Conservation (phyloP, 768 basidiomycete species). For the Lactarius indigo region DNA sequence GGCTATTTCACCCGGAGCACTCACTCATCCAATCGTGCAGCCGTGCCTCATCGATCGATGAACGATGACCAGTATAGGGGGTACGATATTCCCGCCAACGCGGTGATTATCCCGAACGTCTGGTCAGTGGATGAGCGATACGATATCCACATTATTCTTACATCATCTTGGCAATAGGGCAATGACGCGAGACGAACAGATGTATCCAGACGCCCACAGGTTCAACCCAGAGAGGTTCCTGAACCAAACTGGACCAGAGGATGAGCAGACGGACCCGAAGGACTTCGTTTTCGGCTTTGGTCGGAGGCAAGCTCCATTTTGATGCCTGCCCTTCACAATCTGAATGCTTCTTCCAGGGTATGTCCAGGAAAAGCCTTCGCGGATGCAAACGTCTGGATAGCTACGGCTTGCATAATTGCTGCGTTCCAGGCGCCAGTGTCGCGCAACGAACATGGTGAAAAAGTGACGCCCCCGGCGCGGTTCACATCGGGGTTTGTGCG, state of each 20-base stretch:
- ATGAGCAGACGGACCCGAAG: constrained; percentile 18
- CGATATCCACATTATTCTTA: background rate
- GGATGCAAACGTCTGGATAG: constrained; percentile 25
- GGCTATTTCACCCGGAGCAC: background rate
- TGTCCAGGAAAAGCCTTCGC: constrained; percentile 26
- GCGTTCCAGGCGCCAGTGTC: constrained; percentile 19
- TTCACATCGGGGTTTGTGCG: constrained; percentile 26
- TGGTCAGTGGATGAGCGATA: constrained; percentile 15
- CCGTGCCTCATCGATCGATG: constrained; percentile 25
- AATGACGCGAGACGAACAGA: constrained; percentile 24
- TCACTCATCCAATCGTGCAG: constrained; percentile 18
- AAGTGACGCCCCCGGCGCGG: constrained; percentile 10
- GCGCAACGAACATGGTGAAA: constrained; percentile 20
- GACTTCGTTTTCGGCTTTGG: constrained; percentile 26
- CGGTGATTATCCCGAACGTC: constrained; percentile 25
- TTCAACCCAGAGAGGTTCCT: constrained; percentile 26
- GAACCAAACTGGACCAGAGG: constrained; percentile 8
- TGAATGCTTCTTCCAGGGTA: constrained; percentile 1
- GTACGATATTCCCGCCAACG: constrained; percentile 24
- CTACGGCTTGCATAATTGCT: constrained; percentile 21
- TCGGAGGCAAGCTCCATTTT: constrained; percentile 14
- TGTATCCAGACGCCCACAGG: constrained; percentile 15
- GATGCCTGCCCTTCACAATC: too few relatives aligned
- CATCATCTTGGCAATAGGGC: constrained; percentile 18
- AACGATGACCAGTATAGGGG: constrained; percentile 25